A percentile compares a stretch with the other conserved stretches of the same genome.
These are phyloP conservation scores for Tetrahymena elliotti DNA, from an alignment of 73 alveolate genomes.

Conservation along the genomic window DNA sequence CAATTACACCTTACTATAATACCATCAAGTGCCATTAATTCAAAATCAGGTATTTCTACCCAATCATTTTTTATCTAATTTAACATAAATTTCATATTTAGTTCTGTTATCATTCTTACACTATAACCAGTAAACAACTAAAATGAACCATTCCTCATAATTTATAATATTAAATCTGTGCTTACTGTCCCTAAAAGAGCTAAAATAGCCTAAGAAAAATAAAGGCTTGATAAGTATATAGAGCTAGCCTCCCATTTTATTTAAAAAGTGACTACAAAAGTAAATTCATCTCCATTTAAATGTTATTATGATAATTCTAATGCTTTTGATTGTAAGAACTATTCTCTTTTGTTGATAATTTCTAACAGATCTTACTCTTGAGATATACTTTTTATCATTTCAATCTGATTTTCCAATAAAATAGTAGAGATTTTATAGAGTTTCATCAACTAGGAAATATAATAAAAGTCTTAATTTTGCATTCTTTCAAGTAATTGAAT, in stretches of 20 bases:
- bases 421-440: neutral
- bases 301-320: neutral
- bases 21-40: neutral
- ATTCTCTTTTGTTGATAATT: neutral
- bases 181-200: neutral
- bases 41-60: neutral
- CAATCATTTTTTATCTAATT: too few species aligned
- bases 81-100: too few species aligned
- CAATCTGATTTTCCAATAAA: too few species aligned
- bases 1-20: neutral
- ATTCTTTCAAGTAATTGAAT: neutral
- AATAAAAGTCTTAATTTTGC: neutral
- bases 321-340: neutral
- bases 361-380: neutral
- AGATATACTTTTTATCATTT: neutral
- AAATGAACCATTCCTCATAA: neutral
- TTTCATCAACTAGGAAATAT: neutral
- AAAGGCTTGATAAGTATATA: neutral
- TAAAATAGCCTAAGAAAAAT: neutral
- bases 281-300: neutral
- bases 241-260: neutral
- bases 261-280: neutral
- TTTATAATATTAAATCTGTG: neutral
- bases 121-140: neutral
- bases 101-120: neutral